Evolutionary conservation across 2,329 filamentous ascomycete species (phyloP).

Genomic region (Aureobasidium namibiae): DNA sequence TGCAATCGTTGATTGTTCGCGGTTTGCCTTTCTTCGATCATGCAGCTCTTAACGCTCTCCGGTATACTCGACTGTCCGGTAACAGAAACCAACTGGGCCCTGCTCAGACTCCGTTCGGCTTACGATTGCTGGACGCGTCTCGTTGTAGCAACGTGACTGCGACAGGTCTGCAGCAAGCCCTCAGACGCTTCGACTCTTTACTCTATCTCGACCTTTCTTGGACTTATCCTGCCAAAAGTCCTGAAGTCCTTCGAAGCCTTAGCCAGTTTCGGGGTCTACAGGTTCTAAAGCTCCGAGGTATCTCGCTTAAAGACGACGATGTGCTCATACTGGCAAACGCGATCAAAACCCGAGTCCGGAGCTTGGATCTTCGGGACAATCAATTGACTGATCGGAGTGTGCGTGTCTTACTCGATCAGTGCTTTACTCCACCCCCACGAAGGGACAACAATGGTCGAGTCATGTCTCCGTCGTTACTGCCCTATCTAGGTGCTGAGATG

Average conservation of each 20-base stretch:
- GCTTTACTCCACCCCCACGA: slow-evolving; percentile 28
- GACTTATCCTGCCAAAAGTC: slow-evolving; percentile 24
- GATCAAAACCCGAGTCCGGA: slow-evolving; percentile 45
- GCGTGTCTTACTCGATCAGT: slow-evolving; percentile 43
- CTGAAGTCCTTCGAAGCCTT: slow-evolving; percentile 39
- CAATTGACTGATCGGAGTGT: slow-evolving; percentile 48
- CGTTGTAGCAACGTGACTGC: slow-evolving; percentile 52
- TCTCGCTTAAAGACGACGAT: slow-evolving; percentile 47
- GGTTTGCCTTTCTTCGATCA: slow-evolving; percentile 56
- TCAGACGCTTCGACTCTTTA: slow-evolving; percentile 46
- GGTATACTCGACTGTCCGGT: slow-evolving; percentile 16
- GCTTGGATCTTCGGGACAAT: slow-evolving; percentile 51
- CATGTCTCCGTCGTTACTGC: slow-evolving; percentile 21
- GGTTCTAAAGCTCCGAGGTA: slow-evolving; percentile 47
- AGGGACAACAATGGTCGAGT: slow-evolving; percentile 10
- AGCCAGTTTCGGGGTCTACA: slow-evolving; percentile 43
- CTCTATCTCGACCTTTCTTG: slow-evolving; percentile 53
- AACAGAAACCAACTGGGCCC: not conserved
- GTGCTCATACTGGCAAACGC: slow-evolving; percentile 44
- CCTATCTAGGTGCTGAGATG: slow-evolving; percentile 31
- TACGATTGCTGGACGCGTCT: slow-evolving; percentile 50
- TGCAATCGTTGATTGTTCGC: slow-evolving; percentile 53
- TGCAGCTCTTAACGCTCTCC: slow-evolving; percentile 45
- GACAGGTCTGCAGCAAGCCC: slow-evolving; percentile 41
- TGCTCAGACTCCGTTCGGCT: slow-evolving; percentile 29